Conservation (phyloP, 2,329 filamentous ascomycete species). For the Tolypocladium nubicola region DNA sequence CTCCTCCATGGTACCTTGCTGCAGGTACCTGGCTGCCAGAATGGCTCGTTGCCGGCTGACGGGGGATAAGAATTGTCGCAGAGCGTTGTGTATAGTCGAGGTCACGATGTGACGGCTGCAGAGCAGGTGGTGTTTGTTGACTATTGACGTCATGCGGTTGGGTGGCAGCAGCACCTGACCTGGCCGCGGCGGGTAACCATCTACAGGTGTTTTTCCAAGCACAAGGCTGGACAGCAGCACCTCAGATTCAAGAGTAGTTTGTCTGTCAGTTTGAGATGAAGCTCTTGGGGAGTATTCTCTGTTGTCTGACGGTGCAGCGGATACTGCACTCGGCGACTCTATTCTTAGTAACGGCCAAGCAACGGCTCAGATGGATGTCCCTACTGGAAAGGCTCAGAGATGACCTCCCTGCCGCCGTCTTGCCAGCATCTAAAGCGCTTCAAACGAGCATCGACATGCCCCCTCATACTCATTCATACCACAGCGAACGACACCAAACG, state of each 20-base stretch:
- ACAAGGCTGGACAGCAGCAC: no score
- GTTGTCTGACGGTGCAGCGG: no score
- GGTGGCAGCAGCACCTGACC: background rate
- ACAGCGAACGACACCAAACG: no score
- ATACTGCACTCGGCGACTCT: no score
- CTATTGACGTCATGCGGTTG: background rate
- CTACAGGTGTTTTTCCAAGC: background rate
- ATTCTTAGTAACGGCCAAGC: no score
- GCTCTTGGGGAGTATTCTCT: no score
- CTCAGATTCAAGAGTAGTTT: background rate
- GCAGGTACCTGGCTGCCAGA: no score
- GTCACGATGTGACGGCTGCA: background rate
- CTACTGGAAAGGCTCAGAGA: no score
- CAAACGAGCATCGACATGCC: background rate
- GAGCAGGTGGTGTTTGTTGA: background rate
- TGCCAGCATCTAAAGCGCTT: background rate
- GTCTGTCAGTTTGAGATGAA: background rate
- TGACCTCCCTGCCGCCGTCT: background rate
- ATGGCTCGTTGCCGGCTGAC: background rate
- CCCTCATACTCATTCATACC: no score
- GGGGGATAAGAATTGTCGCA: background rate
- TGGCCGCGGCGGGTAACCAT: background rate
- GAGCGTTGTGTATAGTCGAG: background rate
- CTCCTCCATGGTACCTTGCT: background rate
- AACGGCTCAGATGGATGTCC: no score